These are phyloP conservation scores for Geotrichum bryndzae DNA, from an alignment of 1,139 yeast genomes.

Conservation along the genomic window DNA sequence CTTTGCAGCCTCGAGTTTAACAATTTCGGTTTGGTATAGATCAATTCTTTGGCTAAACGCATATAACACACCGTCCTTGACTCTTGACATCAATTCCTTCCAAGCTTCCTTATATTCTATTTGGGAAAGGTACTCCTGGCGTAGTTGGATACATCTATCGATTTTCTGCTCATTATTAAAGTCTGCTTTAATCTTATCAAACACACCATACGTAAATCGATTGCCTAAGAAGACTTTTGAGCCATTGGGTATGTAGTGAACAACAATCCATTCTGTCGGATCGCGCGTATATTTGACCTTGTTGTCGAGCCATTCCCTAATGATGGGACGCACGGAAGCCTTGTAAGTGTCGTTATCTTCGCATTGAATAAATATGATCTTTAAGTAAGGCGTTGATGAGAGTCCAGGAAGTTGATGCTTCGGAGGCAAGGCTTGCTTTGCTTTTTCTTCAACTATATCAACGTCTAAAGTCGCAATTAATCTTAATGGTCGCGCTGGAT, in stretches of 20 bases:
- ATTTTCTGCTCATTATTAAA: conserved; percentile 43
- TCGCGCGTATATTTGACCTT: conserved; percentile 41
- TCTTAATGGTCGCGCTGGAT: conserved; percentile 52
- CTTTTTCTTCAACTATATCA: conserved; percentile 59
- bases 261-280: conserved; percentile 59
- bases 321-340: conserved; percentile 53
- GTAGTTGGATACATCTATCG: conserved; percentile 35
- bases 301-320: conserved; percentile 67
- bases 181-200: conserved; percentile 61
- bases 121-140: conserved; percentile 37
- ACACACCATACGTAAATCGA: conserved; percentile 50
- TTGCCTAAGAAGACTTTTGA: conserved; percentile 35
- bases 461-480: conserved; percentile 63
- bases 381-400: conserved; percentile 48
- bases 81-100: conserved; percentile 41
- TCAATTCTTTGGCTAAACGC: conserved; percentile 52
- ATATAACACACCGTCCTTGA: conserved; percentile 50
- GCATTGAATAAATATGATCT: conserved; percentile 65
- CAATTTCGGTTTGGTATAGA: conserved; percentile 37
- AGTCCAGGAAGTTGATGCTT: conserved; percentile 41
- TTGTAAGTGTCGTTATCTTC: conserved; percentile 69
- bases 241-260: conserved; percentile 48
- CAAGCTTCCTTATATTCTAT: conserved; percentile 43
- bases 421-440: conserved; percentile 30
- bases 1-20: conserved; percentile 33